A percentile compares a stretch with the other conserved stretches of the same genome.
Evolutionary conservation across 208 protist species (phyloP).

Genomic region (Wallacemonas sp.): DNA sequence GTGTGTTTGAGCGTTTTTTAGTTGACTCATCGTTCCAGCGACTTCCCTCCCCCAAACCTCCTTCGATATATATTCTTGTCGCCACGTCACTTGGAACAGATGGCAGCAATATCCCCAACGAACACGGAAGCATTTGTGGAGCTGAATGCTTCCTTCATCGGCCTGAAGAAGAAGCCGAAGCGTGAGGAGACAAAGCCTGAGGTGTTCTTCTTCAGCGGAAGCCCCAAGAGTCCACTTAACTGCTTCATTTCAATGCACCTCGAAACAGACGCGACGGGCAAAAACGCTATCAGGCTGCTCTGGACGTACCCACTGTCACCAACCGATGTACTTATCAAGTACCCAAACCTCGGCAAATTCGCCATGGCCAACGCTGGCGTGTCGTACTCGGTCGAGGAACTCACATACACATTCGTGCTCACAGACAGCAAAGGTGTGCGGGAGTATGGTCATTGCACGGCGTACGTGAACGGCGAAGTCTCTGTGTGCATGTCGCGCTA

Average conservation of each 20-base stretch:
- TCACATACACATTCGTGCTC: constrained; percentile 76
- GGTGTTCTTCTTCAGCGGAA: constrained; percentile 64
- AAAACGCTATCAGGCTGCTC: constrained; percentile 29
- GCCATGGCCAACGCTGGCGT: constrained; percentile 51
- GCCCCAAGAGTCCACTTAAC: constrained; percentile 50
- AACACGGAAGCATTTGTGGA: constrained; percentile 28
- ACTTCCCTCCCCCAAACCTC: too few relatives aligned
- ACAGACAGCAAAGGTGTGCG: constrained; percentile 72
- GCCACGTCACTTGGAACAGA: not conserved
- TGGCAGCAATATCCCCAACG: not conserved
- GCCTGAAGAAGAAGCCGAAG: constrained; percentile 41
- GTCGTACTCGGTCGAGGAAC: constrained; percentile 55
- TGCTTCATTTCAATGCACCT: constrained; percentile 50
- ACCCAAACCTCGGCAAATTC: constrained; percentile 70
- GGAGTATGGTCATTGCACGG: constrained; percentile 71
- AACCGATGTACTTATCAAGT: constrained; percentile 22
- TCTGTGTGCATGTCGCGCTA: constrained; percentile 64
- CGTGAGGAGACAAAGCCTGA: constrained; percentile 31
- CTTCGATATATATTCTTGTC: constrained; percentile 18
- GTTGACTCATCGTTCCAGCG: not conserved
- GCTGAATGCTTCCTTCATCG: constrained; percentile 42
- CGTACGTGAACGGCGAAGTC: constrained; percentile 70
- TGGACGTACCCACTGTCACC: constrained; percentile 66
- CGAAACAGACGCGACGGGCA: constrained; percentile 4
- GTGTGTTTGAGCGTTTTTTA: constrained; percentile 19